These are phyloP conservation scores for Panicum virgatum DNA, from an alignment of 202 grass and related monocot genomes.

Conservation along the genomic window DNA sequence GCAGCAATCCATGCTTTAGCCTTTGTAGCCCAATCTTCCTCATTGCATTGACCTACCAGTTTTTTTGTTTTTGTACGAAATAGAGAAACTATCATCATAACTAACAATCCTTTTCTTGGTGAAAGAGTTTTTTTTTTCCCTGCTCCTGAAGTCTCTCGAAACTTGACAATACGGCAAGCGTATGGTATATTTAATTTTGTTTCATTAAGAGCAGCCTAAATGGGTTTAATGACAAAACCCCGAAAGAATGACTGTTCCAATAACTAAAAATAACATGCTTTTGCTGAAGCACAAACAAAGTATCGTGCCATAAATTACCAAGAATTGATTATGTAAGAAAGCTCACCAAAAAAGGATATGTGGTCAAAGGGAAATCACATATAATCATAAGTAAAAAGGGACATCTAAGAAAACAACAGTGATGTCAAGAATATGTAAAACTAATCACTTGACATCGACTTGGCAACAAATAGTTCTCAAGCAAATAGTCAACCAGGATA, in stretches of 20 bases:
- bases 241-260: background rate
- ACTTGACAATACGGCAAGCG: background rate
- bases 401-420: constrained; percentile 2
- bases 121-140: constrained; percentile 2
- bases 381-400: background rate
- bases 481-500: background rate
- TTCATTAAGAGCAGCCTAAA: background rate
- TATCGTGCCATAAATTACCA: background rate
- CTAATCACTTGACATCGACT: background rate
- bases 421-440: background rate
- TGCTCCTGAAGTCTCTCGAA: constrained; percentile 11
- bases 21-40: constrained; percentile 86
- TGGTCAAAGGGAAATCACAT: background rate
- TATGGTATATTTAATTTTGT: background rate
- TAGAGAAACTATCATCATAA: constrained; percentile 38
- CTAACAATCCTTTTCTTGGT: constrained; percentile 9
- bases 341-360: background rate
- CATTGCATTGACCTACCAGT: constrained; percentile 55
- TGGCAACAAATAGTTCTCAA: background rate
- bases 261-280: constrained; percentile 3
- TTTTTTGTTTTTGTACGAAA: constrained; percentile 3
- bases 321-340: constrained; percentile 1
- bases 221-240: background rate
- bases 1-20: constrained; percentile 83
- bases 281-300: background rate